These are phyloP conservation scores for Monilinia fructigena DNA, from an alignment of 2,329 filamentous ascomycete genomes.

Conservation along the genomic window DNA sequence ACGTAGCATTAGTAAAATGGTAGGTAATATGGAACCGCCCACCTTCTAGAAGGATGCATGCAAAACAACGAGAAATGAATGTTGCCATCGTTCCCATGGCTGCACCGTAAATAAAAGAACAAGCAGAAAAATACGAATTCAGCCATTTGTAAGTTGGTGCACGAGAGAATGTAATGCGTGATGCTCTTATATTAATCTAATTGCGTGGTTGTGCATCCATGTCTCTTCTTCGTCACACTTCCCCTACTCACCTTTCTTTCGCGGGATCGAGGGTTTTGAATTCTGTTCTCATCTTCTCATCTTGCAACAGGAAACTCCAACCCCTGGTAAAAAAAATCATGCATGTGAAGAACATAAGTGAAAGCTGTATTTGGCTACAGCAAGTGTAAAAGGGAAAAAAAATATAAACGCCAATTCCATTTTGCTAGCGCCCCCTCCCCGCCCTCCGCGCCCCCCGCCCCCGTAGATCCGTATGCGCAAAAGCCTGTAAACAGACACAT, in stretches of 20 bases:
- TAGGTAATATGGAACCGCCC: too few relatives aligned
- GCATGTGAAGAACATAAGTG: background rate
- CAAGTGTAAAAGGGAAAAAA: background rate
- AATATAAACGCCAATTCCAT: conserved; percentile 3
- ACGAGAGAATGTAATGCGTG: background rate
- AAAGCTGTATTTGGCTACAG: background rate
- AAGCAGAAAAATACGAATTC: too few relatives aligned
- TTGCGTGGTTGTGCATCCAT: background rate
- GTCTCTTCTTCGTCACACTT: background rate
- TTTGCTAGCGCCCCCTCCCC: background rate
- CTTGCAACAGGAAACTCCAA: background rate
- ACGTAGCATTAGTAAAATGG: too few relatives aligned
- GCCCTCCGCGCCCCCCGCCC: background rate
- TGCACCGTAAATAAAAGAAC: too few relatives aligned
- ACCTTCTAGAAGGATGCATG: too few relatives aligned
- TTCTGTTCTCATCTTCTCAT: too few relatives aligned
- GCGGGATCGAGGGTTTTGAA: too few relatives aligned
- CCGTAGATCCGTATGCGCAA: conserved; percentile 8
- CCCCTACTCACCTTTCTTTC: background rate
- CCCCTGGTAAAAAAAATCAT: conserved; percentile 14
- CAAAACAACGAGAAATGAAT: too few relatives aligned
- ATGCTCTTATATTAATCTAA: conserved; percentile 17
- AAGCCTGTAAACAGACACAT: background rate
- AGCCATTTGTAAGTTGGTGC: too few relatives aligned
- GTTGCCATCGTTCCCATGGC: too few relatives aligned